Base-by-base conservation (phyloP, 345 rosid genomes). In the Sisymbrium irio region DNA sequence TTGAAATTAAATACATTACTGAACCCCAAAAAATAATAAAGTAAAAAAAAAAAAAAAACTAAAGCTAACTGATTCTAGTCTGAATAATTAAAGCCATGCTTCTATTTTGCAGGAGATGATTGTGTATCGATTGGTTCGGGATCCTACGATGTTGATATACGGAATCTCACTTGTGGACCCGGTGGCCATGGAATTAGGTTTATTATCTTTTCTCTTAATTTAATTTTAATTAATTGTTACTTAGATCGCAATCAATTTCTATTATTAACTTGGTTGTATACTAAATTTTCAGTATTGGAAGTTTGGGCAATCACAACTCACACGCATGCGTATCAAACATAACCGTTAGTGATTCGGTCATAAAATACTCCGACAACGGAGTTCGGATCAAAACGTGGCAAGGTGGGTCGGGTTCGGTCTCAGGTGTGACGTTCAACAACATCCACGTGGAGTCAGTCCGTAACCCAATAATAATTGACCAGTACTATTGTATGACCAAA, bases 331-430 rank as follows among this genome's bases (percentile, higher is more conserved):
- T 95, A 41, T 82, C 91, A 7, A 95, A 95, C 75, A 77, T 95
- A 54, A 92, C 97, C 1, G 99, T 96, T 13, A 77, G 86, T 41
- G 97, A 96, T 82, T 89, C 97, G 0, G 75, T 83, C 63, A 90
- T 95, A 17, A 92, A 80, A 77, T 71, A 53, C 11, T 85, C 98
- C 1, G 87, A 80, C 44, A 96, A 96, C 11, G 99, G 99, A 41
- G 95, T 92, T 7, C 78, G 99, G 55, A 96, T 96, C 86, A 96
- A 96, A 80, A 92, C 99, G 41, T 96, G 99, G 99, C 99, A 92
- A 83, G 98, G 98, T 15, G 98, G 98, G 13, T 92, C 91, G 0
- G 99, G 99, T 40, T 81, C 93, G 3, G 99, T 92, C 4, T 79
- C 90, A 28, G 86, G 85, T 35, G 76, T 92, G 37, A 89, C 83